These are phyloP conservation scores for Sporobolomyces pararoseus DNA, from an alignment of 768 basidiomycete species.

Conservation along the genomic window DNA sequence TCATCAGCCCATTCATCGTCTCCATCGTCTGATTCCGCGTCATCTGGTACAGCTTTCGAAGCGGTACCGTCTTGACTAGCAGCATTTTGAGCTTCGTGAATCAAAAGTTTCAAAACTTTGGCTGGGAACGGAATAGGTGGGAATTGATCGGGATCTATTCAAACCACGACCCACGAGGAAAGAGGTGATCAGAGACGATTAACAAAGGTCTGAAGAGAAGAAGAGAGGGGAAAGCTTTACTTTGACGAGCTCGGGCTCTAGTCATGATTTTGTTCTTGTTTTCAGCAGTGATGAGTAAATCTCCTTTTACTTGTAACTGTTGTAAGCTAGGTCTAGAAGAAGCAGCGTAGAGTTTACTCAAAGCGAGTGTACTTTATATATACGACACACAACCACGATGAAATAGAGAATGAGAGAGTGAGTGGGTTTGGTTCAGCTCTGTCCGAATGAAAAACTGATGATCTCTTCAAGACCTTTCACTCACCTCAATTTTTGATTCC, in stretches of 20 bases:
- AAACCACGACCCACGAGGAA: too few species aligned
- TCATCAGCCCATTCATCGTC: slow-evolving; percentile 95
- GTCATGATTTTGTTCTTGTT: slow-evolving; percentile 96
- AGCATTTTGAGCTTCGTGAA: slow-evolving; percentile 75
- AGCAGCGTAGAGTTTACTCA: slow-evolving; percentile 65
- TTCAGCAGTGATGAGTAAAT: slow-evolving; percentile 76
- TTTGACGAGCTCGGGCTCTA: slow-evolving; percentile 77
- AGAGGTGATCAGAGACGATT: too few species aligned
- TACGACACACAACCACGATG: not conserved
- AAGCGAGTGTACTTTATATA: slow-evolving; percentile 62
- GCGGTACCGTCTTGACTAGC: slow-evolving; percentile 56
- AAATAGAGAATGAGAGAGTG: not conserved
- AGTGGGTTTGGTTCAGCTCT: too few species aligned
- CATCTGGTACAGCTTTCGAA: slow-evolving; percentile 56
- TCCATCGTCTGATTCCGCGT: slow-evolving; percentile 69
- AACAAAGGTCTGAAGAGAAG: not conserved
- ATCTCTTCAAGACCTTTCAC: too few species aligned
- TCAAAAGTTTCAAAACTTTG: slow-evolving; percentile 83
- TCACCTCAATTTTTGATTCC: slow-evolving; percentile 76
- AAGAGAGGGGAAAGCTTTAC: slow-evolving; percentile 57
- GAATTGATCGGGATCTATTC: slow-evolving; percentile 81
- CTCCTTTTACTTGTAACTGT: slow-evolving; percentile 76
- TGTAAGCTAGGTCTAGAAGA: slow-evolving; percentile 66
- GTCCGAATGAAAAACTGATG: too few species aligned
- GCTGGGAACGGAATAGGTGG: slow-evolving; percentile 80